Evolutionary conservation across 768 basidiomycete genomes (phyloP).

Genomic region (Lentinus brumalis): DNA sequence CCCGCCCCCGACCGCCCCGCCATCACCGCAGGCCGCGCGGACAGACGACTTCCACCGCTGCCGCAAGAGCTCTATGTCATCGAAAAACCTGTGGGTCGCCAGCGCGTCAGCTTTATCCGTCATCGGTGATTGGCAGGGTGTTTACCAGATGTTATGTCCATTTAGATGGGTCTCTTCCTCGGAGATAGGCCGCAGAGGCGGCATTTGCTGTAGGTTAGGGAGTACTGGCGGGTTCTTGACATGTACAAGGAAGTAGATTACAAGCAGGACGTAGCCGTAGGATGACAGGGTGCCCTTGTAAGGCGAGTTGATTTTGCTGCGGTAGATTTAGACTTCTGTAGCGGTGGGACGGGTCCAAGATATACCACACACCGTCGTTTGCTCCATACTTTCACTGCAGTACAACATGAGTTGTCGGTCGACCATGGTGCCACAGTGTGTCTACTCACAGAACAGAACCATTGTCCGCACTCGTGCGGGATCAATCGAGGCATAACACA

Average conservation of each 20-base stretch:
- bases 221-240: slow-evolving; percentile 97
- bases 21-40: too few relatives aligned
- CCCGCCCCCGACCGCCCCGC: too few relatives aligned
- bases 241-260: slow-evolving; percentile 96
- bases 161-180: slow-evolving; percentile 83
- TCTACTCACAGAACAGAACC: slow-evolving; percentile 90
- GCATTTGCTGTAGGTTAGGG: slow-evolving; percentile 95
- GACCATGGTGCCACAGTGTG: slow-evolving; percentile 16
- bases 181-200: slow-evolving; percentile 84
- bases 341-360: background rate
- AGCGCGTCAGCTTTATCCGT: slow-evolving; percentile 1
- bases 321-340: background rate
- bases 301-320: slow-evolving; percentile 96
- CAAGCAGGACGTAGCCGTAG: slow-evolving; percentile 96
- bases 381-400: slow-evolving; percentile 96
- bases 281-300: slow-evolving; percentile 96
- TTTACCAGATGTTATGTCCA: slow-evolving; percentile 79
- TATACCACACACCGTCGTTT: slow-evolving; percentile 73
- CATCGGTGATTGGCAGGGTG: background rate
- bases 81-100: slow-evolving; percentile 75
- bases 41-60: slow-evolving; percentile 92
- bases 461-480: slow-evolving; percentile 90
- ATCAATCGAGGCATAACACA: slow-evolving; percentile 98
- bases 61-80: slow-evolving; percentile 90
- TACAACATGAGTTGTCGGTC: background rate